Base-by-base conservation (phyloP, 495 filamentous ascomycete species). In the Aspergillus steynii region DNA sequence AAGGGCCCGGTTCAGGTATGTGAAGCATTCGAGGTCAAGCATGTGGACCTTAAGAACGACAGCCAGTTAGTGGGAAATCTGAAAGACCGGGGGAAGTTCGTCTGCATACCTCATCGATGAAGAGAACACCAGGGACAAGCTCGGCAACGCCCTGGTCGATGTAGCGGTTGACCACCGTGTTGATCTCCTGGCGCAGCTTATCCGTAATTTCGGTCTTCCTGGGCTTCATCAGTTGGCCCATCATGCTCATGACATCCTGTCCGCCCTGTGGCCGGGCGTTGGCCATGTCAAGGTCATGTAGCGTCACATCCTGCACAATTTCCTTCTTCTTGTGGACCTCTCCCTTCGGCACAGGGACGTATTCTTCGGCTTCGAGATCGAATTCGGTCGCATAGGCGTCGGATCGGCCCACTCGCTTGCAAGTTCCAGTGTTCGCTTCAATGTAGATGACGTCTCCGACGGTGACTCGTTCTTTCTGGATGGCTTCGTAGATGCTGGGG, bases 301-400 rank as follows among this genome's bases (percentile, higher is more conserved):
- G 82, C 34, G 93, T 96, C 59, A 99, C 95, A 70, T 98, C 95
- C 72, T 99, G 95, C n/a, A 99, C 95, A 58, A 98, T 94, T 78
- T 99, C 95, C 81, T 99, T 99, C 85, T 97, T 97, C 83, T 98
- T 99, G 79, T 97, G 95, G 46, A 99, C 95, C 67, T 99, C 95
- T 48, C 95, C 95, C 77, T 99, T 97, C 25, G 95, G 95, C 60
- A 99, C 95, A 4, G 95, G 95, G 53, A 98, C 95, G 74, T 98
- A 98, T 73, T 99, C 95, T 71, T 98, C 95, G 0, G 95, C 95
- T 80, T 98, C 95, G 25, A 97, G 86, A 78, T 99, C 95, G 73
- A 98, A 99, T 69, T 99, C 95, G 25, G 95, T 98, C 26, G 92
- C 92, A 73, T 97, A 98, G 26, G 95, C 94, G 69, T 98, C 96